Evolutionary conservation across 1,284 basidiomycete species (phyloP).

Genomic region (Boletellus deceptivus): DNA sequence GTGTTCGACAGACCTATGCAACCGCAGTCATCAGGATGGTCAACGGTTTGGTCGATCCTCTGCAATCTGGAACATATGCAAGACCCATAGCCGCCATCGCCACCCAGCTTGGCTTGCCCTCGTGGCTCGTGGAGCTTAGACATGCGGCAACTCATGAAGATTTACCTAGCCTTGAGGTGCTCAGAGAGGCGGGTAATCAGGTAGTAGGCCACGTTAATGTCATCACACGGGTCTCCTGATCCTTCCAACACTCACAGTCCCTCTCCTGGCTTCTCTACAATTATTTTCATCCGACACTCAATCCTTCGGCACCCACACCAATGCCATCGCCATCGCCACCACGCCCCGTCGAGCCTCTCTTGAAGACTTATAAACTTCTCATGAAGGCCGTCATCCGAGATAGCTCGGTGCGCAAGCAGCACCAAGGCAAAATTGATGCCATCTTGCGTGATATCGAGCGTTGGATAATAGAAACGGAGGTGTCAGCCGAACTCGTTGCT

Average conservation of each 20-base stretch:
- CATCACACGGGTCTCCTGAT: constrained; percentile 7
- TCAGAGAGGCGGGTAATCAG: constrained; percentile 75
- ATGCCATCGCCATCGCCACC: constrained; percentile 33
- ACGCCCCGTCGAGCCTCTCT: constrained; percentile 54
- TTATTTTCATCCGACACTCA: constrained; percentile 76
- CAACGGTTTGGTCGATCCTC: constrained; percentile 92
- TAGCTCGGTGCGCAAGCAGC: constrained; percentile 52
- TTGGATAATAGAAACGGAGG: constrained; percentile 72
- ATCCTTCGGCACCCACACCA: constrained; percentile 45
- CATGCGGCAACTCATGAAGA: constrained; percentile 97
- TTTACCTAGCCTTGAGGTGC: constrained; percentile 79
- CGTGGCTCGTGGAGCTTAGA: constrained; percentile 90
- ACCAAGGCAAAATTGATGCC: constrained; percentile 48
- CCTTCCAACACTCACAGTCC: constrained; percentile 44
- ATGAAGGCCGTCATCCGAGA: constrained; percentile 62
- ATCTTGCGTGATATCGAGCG: constrained; percentile 59
- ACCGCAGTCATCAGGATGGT: constrained; percentile 86
- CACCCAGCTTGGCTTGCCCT: constrained; percentile 79
- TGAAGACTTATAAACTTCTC: constrained; percentile 68
- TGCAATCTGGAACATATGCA: constrained; percentile 86
- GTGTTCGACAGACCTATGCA: constrained; percentile 66
- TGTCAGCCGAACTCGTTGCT: constrained; percentile 49
- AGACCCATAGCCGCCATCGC: constrained; percentile 90
- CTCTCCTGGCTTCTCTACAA: constrained; percentile 79
- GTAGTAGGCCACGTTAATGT: constrained; percentile 35